Evolutionary conservation across 257 asterid genomes (phyloP).

Genomic region (Solanum bukasovii): DNA sequence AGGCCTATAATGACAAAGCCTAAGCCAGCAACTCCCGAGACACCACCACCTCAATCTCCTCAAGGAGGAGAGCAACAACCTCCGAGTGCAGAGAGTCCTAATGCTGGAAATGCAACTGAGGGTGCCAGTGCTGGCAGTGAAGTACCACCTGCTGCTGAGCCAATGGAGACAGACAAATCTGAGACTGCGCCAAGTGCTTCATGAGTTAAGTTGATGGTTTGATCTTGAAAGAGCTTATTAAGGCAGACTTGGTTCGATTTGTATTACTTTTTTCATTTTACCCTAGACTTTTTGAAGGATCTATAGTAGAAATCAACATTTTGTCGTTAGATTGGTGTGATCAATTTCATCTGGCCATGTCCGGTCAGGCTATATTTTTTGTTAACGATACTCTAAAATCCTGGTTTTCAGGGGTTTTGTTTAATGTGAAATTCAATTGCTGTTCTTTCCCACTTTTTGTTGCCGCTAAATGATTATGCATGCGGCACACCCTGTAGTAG

Average conservation of each 20-base stretch:
- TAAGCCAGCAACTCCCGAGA: conserved; percentile 58
- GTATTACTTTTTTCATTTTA: neutral
- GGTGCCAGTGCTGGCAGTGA: conserved; percentile 15
- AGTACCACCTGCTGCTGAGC: conserved; percentile 31
- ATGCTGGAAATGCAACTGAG: conserved; percentile 14
- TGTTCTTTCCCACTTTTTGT: neutral
- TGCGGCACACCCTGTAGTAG: neutral
- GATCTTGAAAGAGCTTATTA: neutral
- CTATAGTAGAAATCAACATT: neutral
- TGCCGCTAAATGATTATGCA: neutral
- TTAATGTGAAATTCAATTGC: neutral
- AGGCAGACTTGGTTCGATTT: neutral
- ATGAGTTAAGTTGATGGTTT: neutral
- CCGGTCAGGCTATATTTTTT: neutral
- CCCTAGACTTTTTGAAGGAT: neutral
- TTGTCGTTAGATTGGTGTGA: neutral
- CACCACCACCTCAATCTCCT: conserved; percentile 34
- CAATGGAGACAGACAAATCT: conserved; percentile 66
- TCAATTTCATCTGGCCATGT: neutral
- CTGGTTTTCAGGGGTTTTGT: conserved; percentile 23
- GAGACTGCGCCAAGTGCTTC: conserved; percentile 22
- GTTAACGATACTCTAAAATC: neutral
- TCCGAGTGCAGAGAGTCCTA: conserved; percentile 20
- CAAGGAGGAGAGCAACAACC: conserved; percentile 51
- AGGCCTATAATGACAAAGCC: conserved; percentile 85